phyloP scores from a whole-genome alignment of 1,139 yeast species.

The Yamadazyma aaseri region DNA sequence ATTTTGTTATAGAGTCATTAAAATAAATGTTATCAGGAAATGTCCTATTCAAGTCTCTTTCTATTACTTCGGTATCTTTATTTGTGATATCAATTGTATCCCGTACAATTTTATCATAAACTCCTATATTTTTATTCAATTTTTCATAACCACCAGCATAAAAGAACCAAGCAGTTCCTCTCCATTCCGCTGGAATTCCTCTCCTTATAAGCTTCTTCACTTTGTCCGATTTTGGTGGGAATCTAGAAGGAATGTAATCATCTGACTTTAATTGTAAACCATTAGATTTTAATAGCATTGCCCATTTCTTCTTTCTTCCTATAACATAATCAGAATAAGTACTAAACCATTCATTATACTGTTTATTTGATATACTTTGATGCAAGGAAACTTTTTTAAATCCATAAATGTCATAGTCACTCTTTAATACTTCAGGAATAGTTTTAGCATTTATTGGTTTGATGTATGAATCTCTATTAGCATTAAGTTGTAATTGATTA shows the following conservation, averaged over 20 bases:
- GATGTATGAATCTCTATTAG: constrained; percentile 14
- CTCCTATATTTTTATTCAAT: constrained; percentile 64
- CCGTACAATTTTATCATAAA: constrained; percentile 64
- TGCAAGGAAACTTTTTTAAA: constrained; percentile 64
- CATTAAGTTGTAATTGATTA: constrained; percentile 12
- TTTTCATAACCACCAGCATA: constrained; percentile 90
- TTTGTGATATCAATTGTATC: constrained; percentile 52
- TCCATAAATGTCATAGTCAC: constrained; percentile 76
- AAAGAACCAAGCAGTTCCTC: constrained; percentile 96
- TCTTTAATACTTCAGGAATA: constrained; percentile 19
- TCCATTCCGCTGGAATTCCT: constrained; percentile 96
- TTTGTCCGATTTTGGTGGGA: constrained; percentile 84
- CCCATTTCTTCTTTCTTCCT: constrained; percentile 78
- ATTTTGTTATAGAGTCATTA: constrained; percentile 21
- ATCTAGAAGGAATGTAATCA: constrained; percentile 46
- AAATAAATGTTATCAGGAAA: constrained; percentile 91
- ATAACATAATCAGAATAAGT: constrained; percentile 62
- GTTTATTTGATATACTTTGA: constrained; percentile 44
- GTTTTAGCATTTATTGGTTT: constrained; percentile 13
- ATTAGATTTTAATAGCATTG: constrained; percentile 55
- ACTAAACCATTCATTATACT: constrained; percentile 73
- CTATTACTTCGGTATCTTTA: constrained; percentile 87
- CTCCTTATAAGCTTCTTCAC: constrained; percentile 79
- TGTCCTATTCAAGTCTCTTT: constrained; percentile 87
- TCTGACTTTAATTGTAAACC: constrained; percentile 49